Conservation (phyloP, 495 filamentous ascomycete genomes). For the Annulohypoxylon maeteangense region DNA sequence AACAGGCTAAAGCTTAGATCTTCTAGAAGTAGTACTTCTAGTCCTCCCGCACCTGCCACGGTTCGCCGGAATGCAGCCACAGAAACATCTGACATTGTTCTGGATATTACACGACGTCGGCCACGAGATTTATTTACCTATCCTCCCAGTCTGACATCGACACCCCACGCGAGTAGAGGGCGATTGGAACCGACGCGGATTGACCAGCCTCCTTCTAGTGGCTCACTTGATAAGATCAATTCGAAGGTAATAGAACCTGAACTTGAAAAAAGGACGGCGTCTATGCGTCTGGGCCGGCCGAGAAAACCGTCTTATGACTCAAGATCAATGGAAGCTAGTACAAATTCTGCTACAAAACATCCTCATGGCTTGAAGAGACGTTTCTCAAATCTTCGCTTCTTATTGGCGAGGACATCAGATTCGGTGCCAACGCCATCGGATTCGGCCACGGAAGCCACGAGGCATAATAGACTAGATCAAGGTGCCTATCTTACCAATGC, state of each 20-base stretch:
- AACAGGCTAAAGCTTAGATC: conserved; percentile 44
- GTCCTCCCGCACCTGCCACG: conserved; percentile 28
- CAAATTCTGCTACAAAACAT: conserved; percentile 16
- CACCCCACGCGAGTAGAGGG: conserved; percentile 9
- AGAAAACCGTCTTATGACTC: conserved; percentile 13
- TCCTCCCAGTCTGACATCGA: conserved; percentile 17
- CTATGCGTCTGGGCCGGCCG: neutral
- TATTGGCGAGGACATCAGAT: conserved; percentile 27
- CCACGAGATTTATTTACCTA: conserved; percentile 40
- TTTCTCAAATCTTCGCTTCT: conserved; percentile 42
- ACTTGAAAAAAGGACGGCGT: neutral
- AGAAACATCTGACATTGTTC: conserved; percentile 3
- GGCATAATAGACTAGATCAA: neutral
- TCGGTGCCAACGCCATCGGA: conserved; percentile 7
- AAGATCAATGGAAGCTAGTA: conserved; percentile 9
- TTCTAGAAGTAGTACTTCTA: conserved; percentile 34
- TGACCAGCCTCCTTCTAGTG: neutral
- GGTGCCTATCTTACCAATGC: conserved; percentile 9
- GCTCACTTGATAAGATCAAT: neutral
- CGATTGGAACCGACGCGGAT: conserved; percentile 9
- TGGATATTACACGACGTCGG: conserved; percentile 29
- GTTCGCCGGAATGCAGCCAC: conserved; percentile 28
- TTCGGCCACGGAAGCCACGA: neutral
- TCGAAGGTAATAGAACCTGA: neutral
- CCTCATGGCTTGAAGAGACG: conserved; percentile 37